Conservation (phyloP, 1,139 yeast species). For the Sugiyamaella xylanicola region DNA sequence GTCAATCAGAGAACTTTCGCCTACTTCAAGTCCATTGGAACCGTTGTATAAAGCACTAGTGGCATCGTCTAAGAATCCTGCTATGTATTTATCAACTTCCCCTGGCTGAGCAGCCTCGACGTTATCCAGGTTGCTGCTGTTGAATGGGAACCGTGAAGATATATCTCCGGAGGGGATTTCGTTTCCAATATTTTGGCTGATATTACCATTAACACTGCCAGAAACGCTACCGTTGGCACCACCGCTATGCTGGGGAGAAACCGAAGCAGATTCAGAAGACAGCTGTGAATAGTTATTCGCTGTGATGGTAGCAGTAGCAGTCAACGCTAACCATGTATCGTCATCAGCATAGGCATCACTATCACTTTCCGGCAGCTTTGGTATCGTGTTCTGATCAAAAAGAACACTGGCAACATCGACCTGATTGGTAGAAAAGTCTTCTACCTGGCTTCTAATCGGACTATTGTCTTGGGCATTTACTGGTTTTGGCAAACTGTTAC, state of each 20-base stretch:
- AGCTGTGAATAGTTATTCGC: conserved; percentile 10
- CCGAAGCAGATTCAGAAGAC: conserved; percentile 9
- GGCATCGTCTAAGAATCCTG: background rate
- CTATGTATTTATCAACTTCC: background rate
- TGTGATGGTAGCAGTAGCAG: conserved; percentile 18
- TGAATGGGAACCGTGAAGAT: background rate
- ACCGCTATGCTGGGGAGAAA: conserved; percentile 12
- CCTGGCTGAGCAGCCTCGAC: background rate
- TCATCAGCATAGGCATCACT: conserved; percentile 9
- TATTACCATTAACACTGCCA: background rate
- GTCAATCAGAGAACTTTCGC: background rate
- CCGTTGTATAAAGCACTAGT: background rate
- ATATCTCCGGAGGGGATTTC: conserved; percentile 1
- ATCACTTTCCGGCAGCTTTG: conserved; percentile 5
- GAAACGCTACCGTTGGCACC: background rate
- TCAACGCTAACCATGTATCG: conserved; percentile 14
- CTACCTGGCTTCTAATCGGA: background rate
- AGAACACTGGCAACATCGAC: background rate
- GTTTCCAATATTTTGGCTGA: background rate
- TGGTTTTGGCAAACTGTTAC: background rate
- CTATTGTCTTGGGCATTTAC: background rate
- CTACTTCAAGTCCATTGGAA: background rate
- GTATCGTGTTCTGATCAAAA: background rate
- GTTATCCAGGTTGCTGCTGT: background rate
- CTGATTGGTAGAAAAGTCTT: background rate